Percentiles rank a stretch among this genome's conserved stretches.
Evolutionary conservation across 176 grass and related monocot species (phyloP).

Genomic region (Aegilops umbellulata): DNA sequence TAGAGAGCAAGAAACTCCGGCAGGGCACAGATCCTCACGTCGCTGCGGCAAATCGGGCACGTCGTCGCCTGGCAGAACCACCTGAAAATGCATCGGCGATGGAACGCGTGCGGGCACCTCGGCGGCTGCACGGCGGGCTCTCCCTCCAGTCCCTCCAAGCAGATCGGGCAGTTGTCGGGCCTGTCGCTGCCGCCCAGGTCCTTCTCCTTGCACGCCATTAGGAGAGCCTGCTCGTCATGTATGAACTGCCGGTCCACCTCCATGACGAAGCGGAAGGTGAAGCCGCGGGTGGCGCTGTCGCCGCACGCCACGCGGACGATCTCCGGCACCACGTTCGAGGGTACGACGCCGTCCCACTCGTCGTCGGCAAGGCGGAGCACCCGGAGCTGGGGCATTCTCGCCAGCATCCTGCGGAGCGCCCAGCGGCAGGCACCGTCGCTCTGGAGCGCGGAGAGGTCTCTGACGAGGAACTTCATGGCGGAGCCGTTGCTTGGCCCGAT

Average conservation of each 20-base stretch:
- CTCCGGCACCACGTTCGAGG: background rate
- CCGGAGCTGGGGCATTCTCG: background rate
- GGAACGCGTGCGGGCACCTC: background rate
- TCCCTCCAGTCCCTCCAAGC: background rate
- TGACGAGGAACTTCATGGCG: background rate
- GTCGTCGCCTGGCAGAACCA: background rate
- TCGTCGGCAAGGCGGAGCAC: background rate
- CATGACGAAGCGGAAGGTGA: background rate
- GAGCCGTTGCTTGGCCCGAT: background rate
- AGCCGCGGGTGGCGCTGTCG: background rate
- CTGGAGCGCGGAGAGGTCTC: background rate
- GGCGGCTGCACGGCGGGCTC: background rate
- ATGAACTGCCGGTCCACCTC: background rate
- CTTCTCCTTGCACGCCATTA: background rate
- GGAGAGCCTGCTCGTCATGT: background rate
- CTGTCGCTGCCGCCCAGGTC: background rate
- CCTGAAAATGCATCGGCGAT: background rate
- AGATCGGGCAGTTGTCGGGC: background rate
- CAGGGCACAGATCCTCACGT: background rate
- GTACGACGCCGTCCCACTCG: background rate
- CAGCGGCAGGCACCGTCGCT: background rate
- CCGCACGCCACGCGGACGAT: background rate
- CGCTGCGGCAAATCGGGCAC: background rate
- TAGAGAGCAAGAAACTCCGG: background rate
- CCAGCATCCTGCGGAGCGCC: background rate